Base-by-base conservation (phyloP, 768 basidiomycete genomes). In the Mycena leptocephala region DNA sequence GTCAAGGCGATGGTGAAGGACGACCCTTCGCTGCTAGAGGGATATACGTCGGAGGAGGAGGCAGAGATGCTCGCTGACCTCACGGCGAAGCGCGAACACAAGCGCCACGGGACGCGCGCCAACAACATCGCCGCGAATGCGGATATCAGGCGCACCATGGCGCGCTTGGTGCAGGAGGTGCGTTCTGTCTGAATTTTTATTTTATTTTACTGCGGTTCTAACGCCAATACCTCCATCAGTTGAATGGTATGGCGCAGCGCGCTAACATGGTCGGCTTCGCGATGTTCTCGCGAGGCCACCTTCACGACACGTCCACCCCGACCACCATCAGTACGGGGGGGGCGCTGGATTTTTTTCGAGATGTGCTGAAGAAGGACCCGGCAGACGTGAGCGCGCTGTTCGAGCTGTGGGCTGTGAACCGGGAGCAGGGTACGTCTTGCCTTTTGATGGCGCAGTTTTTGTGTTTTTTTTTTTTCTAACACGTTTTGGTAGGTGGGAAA, bases 211-310 rank as follows among this genome's bases (percentile, higher is more conserved):
- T n/a, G n/a, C n/a, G n/a, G n/a, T n/a, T 62, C 24, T 39, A 22
- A 64, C 46, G 5, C 10, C n/a, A 51, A 30, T 13, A 6, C 5
- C 28, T 65, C 18, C 3, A 46, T 64, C 18, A 66, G 30, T 7
- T 66, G 20, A 66, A 32, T 51, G 48, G 22, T 5, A 32, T 66
- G 18, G 46, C 65, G 0, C 20, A 35, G 30, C 65, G 48, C n/a
- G 30, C 65, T 22, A 24, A 24, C 16, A 66, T 66, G 46, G 30
- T 66, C 20, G 65, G 48, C 33, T 66, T 66, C 24, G 65, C 65
- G 48, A 66, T 66, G 65, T 66, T 66, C 33, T 22, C 65, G 22
- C 65, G 65, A 20, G 48, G 65, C 7, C 46, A 66, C n/a, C n/a
- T n/a, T n/a, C n/a, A n/a, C n/a, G n/a, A n/a, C n/a, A n/a, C n/a